Conservation (phyloP, 1,284 basidiomycete species). For the Kwoniella shivajii region DNA sequence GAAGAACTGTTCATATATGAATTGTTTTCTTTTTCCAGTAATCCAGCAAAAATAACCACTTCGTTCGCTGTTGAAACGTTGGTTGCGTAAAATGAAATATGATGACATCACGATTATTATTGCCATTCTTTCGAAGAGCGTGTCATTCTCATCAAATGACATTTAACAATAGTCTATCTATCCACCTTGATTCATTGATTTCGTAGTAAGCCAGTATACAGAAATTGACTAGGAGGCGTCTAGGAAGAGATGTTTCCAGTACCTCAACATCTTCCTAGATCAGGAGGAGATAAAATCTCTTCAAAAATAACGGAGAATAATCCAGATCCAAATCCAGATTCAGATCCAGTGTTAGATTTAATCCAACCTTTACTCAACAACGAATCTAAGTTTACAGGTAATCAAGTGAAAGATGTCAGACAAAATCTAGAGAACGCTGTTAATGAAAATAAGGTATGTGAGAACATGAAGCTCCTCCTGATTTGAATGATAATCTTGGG, state of each 20-base stretch:
- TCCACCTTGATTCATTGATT: no score
- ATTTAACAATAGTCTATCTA: no score
- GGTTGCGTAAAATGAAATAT: background rate
- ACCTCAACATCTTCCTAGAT: constrained; percentile 29
- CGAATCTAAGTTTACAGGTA: constrained; percentile 13
- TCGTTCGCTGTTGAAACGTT: background rate
- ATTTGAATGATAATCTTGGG: no score
- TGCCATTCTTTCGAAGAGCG: background rate
- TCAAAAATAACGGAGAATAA: background rate
- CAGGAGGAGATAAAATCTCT: constrained; percentile 13
- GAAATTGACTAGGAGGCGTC: no score
- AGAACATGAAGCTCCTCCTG: no score
- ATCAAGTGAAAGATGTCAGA: constrained; percentile 22
- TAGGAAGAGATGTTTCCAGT: constrained; percentile 40
- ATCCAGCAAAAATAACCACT: background rate
- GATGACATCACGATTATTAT: constrained; percentile 9
- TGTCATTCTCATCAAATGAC: constrained; percentile 1
- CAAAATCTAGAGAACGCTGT: constrained; percentile 27
- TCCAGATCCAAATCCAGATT: background rate
- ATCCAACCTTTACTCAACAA: constrained; percentile 25
- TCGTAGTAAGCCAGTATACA: no score
- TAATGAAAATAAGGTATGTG: constrained; percentile 31
- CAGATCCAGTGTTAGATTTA: constrained; percentile 30
- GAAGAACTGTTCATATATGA: background rate
- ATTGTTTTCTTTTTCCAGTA: background rate